Conservation (phyloP, 805 yeast genomes). For the Ogataea minuta region DNA sequence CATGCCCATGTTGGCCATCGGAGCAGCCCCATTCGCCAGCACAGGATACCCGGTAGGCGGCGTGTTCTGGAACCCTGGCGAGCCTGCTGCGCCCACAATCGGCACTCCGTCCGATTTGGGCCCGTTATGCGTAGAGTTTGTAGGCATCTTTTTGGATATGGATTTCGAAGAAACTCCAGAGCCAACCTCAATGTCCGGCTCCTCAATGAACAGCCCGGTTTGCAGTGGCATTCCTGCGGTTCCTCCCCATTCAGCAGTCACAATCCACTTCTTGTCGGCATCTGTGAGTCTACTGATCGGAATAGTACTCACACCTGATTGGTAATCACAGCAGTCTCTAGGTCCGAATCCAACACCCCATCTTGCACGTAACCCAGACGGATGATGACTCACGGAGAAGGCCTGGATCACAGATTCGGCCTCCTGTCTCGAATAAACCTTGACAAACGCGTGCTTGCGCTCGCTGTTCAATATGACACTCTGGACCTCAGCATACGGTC, state of each 20-base stretch:
- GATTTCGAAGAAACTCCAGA: constrained; percentile 91
- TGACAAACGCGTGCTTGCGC: constrained; percentile 94
- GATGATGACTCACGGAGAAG: constrained; percentile 58
- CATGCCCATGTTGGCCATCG: constrained; percentile 25
- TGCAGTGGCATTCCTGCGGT: constrained; percentile 82
- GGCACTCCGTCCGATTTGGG: constrained; percentile 61
- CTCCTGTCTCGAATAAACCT: constrained; percentile 86
- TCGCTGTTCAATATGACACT: constrained; percentile 83
- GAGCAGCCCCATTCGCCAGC: constrained; percentile 23
- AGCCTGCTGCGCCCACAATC: constrained; percentile 13
- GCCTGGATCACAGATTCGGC: constrained; percentile 79
- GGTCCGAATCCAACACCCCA: constrained; percentile 99
- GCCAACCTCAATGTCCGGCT: constrained; percentile 97
- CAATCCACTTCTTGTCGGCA: constrained; percentile 89
- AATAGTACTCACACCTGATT: constrained; percentile 82
- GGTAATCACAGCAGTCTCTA: constrained; percentile 95
- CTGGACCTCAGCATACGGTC: constrained; percentile 90
- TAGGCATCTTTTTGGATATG: constrained; percentile 88
- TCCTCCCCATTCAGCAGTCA: constrained; percentile 94
- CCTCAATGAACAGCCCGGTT: constrained; percentile 84
- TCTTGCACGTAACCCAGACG: constrained; percentile 73
- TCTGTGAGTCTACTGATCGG: constrained; percentile 89
- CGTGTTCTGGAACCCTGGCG: constrained; percentile 12
- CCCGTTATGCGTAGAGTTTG: constrained; percentile 81
- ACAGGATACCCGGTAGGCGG: constrained; percentile 17